Percentiles rank a stretch among this genome's conserved stretches.
Evolutionary conservation across 768 basidiomycete genomes (phyloP).

Genomic region (Rhodotorula taiwanensis): DNA sequence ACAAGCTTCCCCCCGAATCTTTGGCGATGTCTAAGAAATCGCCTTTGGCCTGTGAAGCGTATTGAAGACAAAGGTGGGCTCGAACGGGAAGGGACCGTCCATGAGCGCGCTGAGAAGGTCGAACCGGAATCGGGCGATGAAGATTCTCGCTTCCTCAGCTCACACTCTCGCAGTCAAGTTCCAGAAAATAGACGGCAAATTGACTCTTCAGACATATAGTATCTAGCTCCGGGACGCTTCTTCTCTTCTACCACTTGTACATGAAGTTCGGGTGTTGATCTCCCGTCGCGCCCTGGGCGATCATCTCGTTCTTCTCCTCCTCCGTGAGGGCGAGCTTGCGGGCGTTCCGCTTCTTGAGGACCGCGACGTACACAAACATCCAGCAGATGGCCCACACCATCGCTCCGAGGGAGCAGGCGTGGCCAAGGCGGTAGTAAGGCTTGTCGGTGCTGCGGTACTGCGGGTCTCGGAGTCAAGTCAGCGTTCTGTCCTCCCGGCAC

Average conservation of each 20-base stretch:
- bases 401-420: slow-evolving; percentile 21
- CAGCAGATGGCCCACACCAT: slow-evolving; percentile 2
- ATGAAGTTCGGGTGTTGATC: slow-evolving; percentile 15
- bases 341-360: slow-evolving; percentile 17
- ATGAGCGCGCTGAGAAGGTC: too few relatives aligned
- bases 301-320: slow-evolving; percentile 23
- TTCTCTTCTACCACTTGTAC: background rate
- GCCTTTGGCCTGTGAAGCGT: too few relatives aligned
- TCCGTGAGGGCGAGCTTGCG: slow-evolving; percentile 21
- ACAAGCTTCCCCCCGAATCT: too few relatives aligned
- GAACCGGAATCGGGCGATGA: too few relatives aligned
- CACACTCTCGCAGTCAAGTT: too few relatives aligned
- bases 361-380: slow-evolving; percentile 1
- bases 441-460: slow-evolving; percentile 14
- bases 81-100: too few relatives aligned
- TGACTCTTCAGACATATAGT: too few relatives aligned
- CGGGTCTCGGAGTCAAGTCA: background rate
- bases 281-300: slow-evolving; percentile 14
- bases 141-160: too few relatives aligned
- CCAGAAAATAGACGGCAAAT: too few relatives aligned
- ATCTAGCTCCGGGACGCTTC: background rate
- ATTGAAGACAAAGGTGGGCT: too few relatives aligned
- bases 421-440: slow-evolving; percentile 21
- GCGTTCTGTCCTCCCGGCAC: too few relatives aligned
- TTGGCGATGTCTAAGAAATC: too few relatives aligned